Base-by-base conservation (phyloP, 768 basidiomycete species). In the Lactarius indigo region DNA sequence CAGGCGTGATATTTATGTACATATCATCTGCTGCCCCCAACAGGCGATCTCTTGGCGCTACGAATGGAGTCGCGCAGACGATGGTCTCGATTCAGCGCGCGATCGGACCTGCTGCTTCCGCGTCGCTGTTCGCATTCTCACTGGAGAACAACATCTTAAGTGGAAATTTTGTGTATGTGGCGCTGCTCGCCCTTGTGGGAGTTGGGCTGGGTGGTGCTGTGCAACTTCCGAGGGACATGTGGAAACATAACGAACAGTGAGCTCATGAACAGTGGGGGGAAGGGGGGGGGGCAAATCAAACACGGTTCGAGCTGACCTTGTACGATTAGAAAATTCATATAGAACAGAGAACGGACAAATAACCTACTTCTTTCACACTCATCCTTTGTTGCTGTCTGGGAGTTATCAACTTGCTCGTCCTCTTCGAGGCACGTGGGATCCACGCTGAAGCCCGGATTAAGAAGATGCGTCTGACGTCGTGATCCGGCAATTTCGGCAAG, bases 1-100 rank as follows among this genome's bases (percentile, higher is more conserved):
- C 60, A 89, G 89, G 87, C 28, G 84, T 87, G 56, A 75, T 90
- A 23, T 89, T 89, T 74, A 88, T 91, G 63, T 88, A 85, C 69
- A 84, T 91, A 64, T 80, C 83, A 5, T 83, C 83, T 2, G 81
- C 89, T 9, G 79, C 89, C 0, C 89, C 90, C 1, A 88, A 88
- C 63, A 81, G 81, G 37, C 82, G 83, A 12, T 84, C 86, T 12
- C 80, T 90, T 8, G 89, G 89, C 8, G 84, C 87, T 1, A 88
- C 86, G 26, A 90, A 90, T 68, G 89, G 89, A 63, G 44, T 76
- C 18, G 73, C 75, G 31, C 73, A 81, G 81, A 72, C 74, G 63
- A 64, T 73, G 30, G 75, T 78, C 44, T 78, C 79, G 31, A 72
- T 79, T 65, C 76, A 76, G 74, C 78, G 81, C 47, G 65, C 78